Evolutionary conservation across 2,329 filamentous ascomycete species (phyloP).

Genomic region (Myriosclerotinia scirpicola): DNA sequence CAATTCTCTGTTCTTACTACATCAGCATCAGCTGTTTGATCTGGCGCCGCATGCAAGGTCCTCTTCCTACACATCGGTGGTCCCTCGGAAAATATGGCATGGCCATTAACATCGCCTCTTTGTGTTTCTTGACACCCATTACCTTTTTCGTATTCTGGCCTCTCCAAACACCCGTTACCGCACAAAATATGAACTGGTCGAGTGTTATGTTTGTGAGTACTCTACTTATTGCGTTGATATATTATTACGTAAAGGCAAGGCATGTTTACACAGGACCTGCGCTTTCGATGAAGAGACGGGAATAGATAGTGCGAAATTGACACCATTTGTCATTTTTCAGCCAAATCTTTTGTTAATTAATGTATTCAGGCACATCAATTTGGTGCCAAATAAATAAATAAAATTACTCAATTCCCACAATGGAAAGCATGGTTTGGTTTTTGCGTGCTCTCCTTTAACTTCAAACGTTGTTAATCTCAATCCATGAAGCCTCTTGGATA

Average conservation of each 20-base stretch:
- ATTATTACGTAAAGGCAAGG: conserved; percentile 28
- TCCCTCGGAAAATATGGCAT: conserved; percentile 45
- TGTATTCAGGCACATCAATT: not conserved
- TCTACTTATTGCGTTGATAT: conserved; percentile 24
- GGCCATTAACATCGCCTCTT: conserved; percentile 45
- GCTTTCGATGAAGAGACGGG: conserved; percentile 6
- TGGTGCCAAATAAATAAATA: not conserved
- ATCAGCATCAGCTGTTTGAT: conserved; percentile 46
- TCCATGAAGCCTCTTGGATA: not conserved
- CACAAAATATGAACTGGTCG: conserved; percentile 49
- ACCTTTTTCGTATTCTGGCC: conserved; percentile 51
- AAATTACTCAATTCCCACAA: not conserved
- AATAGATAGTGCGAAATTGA: not conserved
- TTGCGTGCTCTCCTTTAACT: not conserved
- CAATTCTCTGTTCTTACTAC: conserved; percentile 52
- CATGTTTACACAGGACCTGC: conserved; percentile 35
- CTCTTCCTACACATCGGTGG: conserved; percentile 45
- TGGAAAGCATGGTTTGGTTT: not conserved
- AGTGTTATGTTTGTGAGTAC: conserved; percentile 25
- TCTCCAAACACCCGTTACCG: conserved; percentile 40
- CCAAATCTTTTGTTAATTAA: not conserved
- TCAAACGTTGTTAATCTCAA: not conserved
- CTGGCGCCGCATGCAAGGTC: conserved; percentile 40
- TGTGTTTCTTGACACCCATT: conserved; percentile 46
- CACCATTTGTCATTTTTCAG: not conserved